Conservation (phyloP, 352 stramenopile genomes). For the Globisporangium paroecandrum region DNA sequence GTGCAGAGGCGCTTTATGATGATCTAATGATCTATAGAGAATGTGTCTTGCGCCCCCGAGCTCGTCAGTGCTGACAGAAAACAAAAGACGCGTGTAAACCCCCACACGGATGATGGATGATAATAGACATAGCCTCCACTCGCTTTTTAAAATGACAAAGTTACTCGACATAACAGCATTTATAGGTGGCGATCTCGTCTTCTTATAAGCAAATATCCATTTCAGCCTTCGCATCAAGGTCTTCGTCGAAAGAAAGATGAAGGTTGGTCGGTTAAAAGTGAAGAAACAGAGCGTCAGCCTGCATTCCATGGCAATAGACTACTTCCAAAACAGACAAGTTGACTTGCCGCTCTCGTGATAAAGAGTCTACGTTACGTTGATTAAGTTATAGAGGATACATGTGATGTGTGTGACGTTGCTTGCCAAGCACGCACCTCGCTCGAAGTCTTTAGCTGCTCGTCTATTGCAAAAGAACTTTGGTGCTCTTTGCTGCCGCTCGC, state of each 20-base stretch:
- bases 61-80: too few species aligned
- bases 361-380: background rate
- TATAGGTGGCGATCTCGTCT: too few species aligned
- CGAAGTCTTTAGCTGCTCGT: background rate
- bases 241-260: background rate
- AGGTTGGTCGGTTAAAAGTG: background rate
- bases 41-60: too few species aligned
- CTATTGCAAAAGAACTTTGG: background rate
- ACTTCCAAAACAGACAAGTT: background rate
- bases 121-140: too few species aligned
- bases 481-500: background rate
- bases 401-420: background rate
- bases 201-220: too few species aligned
- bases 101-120: too few species aligned
- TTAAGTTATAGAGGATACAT: slow-evolving; percentile 10
- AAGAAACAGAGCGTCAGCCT: background rate
- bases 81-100: too few species aligned
- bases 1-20: too few species aligned
- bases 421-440: background rate
- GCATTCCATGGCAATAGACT: background rate
- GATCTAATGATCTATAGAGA: too few species aligned
- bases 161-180: too few species aligned
- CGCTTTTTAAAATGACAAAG: too few species aligned
- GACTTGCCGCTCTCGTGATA: background rate
- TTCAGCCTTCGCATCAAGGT: background rate